Evolutionary conservation across 768 basidiomycete genomes (phyloP).

Genomic region (Daedaleopsis nitida): DNA sequence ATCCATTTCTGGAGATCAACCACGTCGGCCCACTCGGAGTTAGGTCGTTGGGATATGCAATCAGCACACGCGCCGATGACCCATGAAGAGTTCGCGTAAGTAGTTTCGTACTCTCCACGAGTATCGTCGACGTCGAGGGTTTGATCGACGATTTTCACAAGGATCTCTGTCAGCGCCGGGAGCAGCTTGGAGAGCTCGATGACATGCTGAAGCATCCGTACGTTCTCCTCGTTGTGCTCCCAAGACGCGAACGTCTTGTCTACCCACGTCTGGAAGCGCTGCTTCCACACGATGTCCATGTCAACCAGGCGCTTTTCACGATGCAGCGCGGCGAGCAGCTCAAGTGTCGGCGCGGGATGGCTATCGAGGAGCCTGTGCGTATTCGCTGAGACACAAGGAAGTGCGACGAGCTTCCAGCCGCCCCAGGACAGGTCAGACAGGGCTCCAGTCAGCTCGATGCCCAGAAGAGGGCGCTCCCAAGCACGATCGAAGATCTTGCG

Average conservation of each 20-base stretch:
- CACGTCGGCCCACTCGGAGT: conserved; percentile 46
- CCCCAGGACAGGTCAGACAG: conserved; percentile 71
- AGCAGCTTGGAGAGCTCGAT: conserved; percentile 55
- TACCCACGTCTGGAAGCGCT: conserved; percentile 53
- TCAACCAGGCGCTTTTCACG: conserved; percentile 53
- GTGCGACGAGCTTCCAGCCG: conserved; percentile 73
- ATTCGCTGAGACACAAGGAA: conserved; percentile 58
- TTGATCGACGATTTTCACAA: conserved; percentile 48
- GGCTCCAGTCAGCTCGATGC: conserved; percentile 56
- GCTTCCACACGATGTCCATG: conserved; percentile 61
- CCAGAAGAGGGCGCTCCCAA: conserved; percentile 47
- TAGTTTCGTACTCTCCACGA: conserved; percentile 31
- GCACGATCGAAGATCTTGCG: conserved; percentile 56
- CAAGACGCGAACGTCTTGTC: conserved; percentile 44
- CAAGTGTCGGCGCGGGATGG: conserved; percentile 45
- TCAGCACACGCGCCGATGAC: conserved; percentile 62
- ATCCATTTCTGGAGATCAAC: conserved; percentile 56
- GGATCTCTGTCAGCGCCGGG: conserved; percentile 41
- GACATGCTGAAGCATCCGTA: conserved; percentile 54
- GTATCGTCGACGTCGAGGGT: conserved; percentile 36
- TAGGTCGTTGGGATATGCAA: conserved; percentile 46
- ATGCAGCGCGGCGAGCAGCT: conserved; percentile 52
- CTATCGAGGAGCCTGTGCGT: conserved; percentile 48
- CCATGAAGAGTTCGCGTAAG: conserved; percentile 50
- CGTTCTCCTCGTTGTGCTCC: conserved; percentile 41